Conservation (phyloP, 495 filamentous ascomycete genomes). For the Penicillium desertorum region DNA sequence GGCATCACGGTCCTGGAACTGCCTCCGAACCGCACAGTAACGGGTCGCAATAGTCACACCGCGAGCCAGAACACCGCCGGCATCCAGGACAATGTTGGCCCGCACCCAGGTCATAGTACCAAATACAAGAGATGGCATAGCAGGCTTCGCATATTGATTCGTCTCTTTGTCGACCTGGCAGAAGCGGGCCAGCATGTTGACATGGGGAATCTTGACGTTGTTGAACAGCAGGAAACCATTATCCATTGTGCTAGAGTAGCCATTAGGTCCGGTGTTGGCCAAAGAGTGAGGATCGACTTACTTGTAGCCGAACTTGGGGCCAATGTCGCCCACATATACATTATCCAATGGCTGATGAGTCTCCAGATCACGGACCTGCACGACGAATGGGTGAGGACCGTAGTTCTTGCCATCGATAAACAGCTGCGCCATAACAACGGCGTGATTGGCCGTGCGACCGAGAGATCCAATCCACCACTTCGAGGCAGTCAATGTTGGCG, state of each 20-base stretch:
- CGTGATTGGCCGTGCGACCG: constrained; percentile 70
- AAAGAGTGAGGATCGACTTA: constrained; percentile 16
- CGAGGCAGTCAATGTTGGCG: constrained; percentile 63
- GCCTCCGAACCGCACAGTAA: constrained; percentile 65
- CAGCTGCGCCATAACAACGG: constrained; percentile 72
- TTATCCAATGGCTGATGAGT: constrained; percentile 70
- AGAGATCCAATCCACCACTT: constrained; percentile 83
- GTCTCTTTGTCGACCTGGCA: constrained; percentile 60
- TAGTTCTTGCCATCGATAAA: constrained; percentile 60
- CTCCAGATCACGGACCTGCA: constrained; percentile 68
- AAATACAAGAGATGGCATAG: constrained; percentile 64
- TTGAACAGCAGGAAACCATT: constrained; percentile 76
- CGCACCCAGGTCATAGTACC: constrained; percentile 74
- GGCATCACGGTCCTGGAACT: constrained; percentile 70
- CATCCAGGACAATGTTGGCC: constrained; percentile 66
- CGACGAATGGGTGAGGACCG: constrained; percentile 74
- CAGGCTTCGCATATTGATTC: constrained; percentile 61
- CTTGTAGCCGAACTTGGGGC: constrained; percentile 71
- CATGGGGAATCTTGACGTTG: constrained; percentile 65
- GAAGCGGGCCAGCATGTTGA: constrained; percentile 68
- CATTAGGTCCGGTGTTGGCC: neutral
- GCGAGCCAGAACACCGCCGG: constrained; percentile 65
- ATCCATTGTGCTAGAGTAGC: constrained; percentile 59
- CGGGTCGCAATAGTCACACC: constrained; percentile 73
- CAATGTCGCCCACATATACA: constrained; percentile 70